Percentiles rank a stretch among this genome's conserved stretches.
Conservation (phyloP, 768 basidiomycete genomes). For the Auricularia sp. region DNA sequence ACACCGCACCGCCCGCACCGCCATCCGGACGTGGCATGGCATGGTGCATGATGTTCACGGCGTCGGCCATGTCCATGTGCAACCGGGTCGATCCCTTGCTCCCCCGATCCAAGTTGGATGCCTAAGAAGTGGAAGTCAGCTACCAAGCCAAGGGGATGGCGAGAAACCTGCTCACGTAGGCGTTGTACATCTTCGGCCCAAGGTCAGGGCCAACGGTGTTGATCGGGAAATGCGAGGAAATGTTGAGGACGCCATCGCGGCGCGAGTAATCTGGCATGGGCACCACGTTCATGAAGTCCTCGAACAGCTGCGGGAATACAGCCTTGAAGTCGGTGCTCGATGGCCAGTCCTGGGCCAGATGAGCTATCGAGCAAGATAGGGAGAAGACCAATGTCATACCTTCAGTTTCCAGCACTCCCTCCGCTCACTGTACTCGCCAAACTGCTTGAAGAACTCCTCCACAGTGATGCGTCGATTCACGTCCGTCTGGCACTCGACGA, state of each 20-base stretch:
- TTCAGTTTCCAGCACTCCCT: slow-evolving; percentile 65
- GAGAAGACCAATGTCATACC: slow-evolving; percentile 26
- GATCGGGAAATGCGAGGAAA: slow-evolving; percentile 79
- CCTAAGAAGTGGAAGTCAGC: slow-evolving; percentile 17
- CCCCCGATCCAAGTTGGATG: slow-evolving; percentile 50
- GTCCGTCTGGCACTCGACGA: slow-evolving; percentile 78
- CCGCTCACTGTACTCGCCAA: slow-evolving; percentile 56
- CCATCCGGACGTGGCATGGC: slow-evolving; percentile 42
- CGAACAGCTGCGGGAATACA: slow-evolving; percentile 74
- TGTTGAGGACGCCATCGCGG: slow-evolving; percentile 78
- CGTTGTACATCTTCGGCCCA: slow-evolving; percentile 91
- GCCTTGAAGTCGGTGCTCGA: slow-evolving; percentile 74
- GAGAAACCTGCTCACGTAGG: slow-evolving; percentile 33
- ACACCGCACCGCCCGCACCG: slow-evolving; percentile 68
- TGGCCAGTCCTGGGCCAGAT: slow-evolving; percentile 77
- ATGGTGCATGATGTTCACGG: slow-evolving; percentile 83
- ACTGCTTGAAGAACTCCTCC: slow-evolving; percentile 66
- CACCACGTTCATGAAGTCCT: slow-evolving; percentile 73
- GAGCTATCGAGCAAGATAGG: not conserved
- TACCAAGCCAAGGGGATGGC: not conserved
- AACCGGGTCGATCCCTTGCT: slow-evolving; percentile 79
- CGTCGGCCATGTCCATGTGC: slow-evolving; percentile 94
- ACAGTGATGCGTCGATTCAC: slow-evolving; percentile 53
- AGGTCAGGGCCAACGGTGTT: slow-evolving; percentile 74
- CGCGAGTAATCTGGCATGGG: slow-evolving; percentile 88